These are phyloP conservation scores for Eutrema heterophyllum DNA, from an alignment of 345 rosid genomes.

Conservation along the genomic window DNA sequence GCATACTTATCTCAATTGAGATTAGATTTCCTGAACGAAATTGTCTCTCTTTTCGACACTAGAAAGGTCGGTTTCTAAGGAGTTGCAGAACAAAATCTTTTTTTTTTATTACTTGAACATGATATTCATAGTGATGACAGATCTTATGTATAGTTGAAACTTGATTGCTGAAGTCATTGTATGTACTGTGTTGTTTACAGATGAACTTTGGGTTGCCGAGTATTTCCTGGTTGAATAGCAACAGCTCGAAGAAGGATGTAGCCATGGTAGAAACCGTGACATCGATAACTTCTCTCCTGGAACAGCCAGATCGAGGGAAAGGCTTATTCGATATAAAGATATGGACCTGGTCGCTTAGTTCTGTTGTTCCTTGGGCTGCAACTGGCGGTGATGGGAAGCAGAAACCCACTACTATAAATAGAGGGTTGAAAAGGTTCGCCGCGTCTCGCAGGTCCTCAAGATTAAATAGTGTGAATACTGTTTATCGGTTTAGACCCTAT, in stretches of 20 bases:
- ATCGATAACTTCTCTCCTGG: slow-evolving; percentile 25
- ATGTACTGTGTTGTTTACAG: slow-evolving; percentile 3
- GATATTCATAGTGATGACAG: background rate
- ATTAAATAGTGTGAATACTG: slow-evolving; percentile 17
- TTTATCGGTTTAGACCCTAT: slow-evolving; percentile 78
- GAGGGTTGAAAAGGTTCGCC: slow-evolving; percentile 50
- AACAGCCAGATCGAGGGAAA: slow-evolving; percentile 38
- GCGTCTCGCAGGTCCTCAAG: slow-evolving; percentile 27
- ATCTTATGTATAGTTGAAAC: background rate
- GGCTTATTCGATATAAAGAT: slow-evolving; percentile 37
- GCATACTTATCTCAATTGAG: background rate
- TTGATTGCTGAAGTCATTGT: background rate
- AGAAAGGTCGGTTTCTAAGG: background rate
- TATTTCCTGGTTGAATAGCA: slow-evolving; percentile 39
- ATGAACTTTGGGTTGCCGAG: slow-evolving; percentile 48
- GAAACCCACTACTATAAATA: slow-evolving; percentile 59
- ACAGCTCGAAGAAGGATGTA: slow-evolving; percentile 33
- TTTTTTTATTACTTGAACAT: background rate
- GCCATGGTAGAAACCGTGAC: slow-evolving; percentile 33
- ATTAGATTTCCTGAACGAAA: background rate
- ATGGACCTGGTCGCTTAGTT: slow-evolving; percentile 60
- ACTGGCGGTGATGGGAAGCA: slow-evolving; percentile 27
- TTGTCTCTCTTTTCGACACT: background rate
- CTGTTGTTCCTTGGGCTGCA: slow-evolving; percentile 52
- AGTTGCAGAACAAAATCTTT: background rate